phyloP scores from a whole-genome alignment of 1,139 yeast genomes.

The Suhomyces panamericanus region DNA sequence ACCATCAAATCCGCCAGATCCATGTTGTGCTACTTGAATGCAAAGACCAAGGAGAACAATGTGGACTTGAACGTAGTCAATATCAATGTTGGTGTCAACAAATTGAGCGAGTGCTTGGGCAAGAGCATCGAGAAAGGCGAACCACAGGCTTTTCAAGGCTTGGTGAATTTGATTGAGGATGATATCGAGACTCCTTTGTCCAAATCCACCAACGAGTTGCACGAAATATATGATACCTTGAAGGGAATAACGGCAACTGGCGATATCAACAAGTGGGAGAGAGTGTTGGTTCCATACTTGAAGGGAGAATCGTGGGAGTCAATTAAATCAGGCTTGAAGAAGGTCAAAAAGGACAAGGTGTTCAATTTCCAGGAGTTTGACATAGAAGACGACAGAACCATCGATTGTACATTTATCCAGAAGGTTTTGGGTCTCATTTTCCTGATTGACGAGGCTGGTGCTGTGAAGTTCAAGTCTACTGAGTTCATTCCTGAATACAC shows the following conservation, averaged over 20 bases:
- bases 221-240: constrained; percentile 26
- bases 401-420: constrained; percentile 60
- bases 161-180: constrained; percentile 19
- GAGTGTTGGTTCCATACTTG: constrained; percentile 34
- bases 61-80: constrained; percentile 48
- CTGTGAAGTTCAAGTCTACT: constrained; percentile 21
- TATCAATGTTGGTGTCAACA: constrained; percentile 69
- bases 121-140: constrained; percentile 45
- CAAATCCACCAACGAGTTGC: constrained; percentile 22
- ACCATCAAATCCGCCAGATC: constrained; percentile 42
- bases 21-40: constrained; percentile 43
- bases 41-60: constrained; percentile 44
- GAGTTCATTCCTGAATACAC: constrained; percentile 56
- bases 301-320: constrained; percentile 31
- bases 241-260: constrained; percentile 19
- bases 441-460: constrained; percentile 16
- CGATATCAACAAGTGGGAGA: constrained; percentile 33
- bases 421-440: constrained; percentile 50
- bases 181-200: constrained; percentile 25
- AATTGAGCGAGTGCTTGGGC: constrained; percentile 71
- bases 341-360: constrained; percentile 14
- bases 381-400: constrained; percentile 65
- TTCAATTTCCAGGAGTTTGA: constrained; percentile 49
- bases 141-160: constrained; percentile 15
- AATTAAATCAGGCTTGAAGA: constrained; percentile 21